phyloP scores from a whole-genome alignment of 352 stramenopile species.

The Albugo candida region DNA sequence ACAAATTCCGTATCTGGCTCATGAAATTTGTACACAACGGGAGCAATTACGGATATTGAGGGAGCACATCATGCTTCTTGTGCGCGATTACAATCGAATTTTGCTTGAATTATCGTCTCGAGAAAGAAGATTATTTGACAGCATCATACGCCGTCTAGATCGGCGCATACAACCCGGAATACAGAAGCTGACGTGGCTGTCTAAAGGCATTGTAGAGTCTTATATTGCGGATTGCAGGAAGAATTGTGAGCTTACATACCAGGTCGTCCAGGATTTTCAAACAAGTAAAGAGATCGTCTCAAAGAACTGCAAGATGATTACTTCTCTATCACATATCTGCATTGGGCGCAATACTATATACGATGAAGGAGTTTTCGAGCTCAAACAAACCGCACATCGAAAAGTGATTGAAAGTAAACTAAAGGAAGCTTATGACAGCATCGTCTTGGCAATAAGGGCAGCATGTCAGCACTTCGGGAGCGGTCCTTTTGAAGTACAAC shows the following conservation, averaged over 20 bases:
- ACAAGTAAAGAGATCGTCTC: slow-evolving; percentile 76
- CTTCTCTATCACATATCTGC: slow-evolving; percentile 74
- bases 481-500: slow-evolving; percentile 77
- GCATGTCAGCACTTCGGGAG: slow-evolving; percentile 85
- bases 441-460: slow-evolving; percentile 78
- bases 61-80: slow-evolving; percentile 89
- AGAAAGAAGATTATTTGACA: slow-evolving; percentile 84
- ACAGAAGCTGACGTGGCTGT: slow-evolving; percentile 86
- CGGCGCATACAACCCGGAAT: slow-evolving; percentile 82
- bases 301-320: slow-evolving; percentile 80
- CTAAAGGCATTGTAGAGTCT: slow-evolving; percentile 83
- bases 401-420: slow-evolving; percentile 58
- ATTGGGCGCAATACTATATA: slow-evolving; percentile 89
- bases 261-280: slow-evolving; percentile 80
- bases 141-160: slow-evolving; percentile 89
- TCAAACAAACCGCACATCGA: slow-evolving; percentile 81
- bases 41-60: slow-evolving; percentile 79
- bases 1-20: slow-evolving; percentile 87
- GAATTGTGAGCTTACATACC: slow-evolving; percentile 75
- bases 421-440: slow-evolving; percentile 58
- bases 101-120: slow-evolving; percentile 79
- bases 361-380: slow-evolving; percentile 84
- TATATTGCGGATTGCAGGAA: slow-evolving; percentile 83
- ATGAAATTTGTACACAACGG: slow-evolving; percentile 90
- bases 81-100: slow-evolving; percentile 91